Percentiles rank a stretch among this genome's conserved stretches.
Evolutionary conservation across 1,284 basidiomycete species (phyloP).

Genomic region (Tilletia caries): DNA sequence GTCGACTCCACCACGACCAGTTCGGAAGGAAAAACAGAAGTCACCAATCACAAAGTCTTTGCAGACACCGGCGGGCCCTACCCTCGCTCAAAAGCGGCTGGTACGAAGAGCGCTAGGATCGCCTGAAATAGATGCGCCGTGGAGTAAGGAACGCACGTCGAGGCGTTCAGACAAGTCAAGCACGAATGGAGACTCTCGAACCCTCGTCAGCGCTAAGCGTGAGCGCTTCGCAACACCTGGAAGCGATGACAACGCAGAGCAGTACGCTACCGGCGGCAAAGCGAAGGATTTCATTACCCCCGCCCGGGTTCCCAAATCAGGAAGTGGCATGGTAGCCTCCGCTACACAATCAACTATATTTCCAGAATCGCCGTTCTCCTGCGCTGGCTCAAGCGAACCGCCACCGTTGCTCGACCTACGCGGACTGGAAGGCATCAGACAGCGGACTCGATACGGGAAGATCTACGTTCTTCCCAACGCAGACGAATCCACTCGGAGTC

Average conservation of each 20-base stretch:
- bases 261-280: no score
- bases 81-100: neutral
- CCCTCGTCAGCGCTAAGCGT: no score
- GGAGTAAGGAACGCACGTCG: neutral
- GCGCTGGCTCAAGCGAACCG: neutral
- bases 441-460: conserved; percentile 10
- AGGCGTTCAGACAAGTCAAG: no score
- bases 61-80: neutral
- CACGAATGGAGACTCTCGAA: no score
- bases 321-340: neutral
- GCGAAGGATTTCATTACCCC: neutral
- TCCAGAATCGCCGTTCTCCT: neutral
- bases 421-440: conserved; percentile 8
- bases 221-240: no score
- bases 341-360: neutral
- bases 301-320: neutral
- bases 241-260: no score
- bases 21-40: neutral
- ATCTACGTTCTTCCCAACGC: conserved; percentile 1
- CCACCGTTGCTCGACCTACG: conserved; percentile 3
- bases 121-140: conserved; percentile 1
- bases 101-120: neutral
- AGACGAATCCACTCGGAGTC: neutral
- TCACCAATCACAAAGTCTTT: neutral
- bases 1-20: conserved; percentile 2